These are phyloP conservation scores for Barnettozyma wickerhamii DNA, from an alignment of 805 yeast species.

Conservation along the genomic window DNA sequence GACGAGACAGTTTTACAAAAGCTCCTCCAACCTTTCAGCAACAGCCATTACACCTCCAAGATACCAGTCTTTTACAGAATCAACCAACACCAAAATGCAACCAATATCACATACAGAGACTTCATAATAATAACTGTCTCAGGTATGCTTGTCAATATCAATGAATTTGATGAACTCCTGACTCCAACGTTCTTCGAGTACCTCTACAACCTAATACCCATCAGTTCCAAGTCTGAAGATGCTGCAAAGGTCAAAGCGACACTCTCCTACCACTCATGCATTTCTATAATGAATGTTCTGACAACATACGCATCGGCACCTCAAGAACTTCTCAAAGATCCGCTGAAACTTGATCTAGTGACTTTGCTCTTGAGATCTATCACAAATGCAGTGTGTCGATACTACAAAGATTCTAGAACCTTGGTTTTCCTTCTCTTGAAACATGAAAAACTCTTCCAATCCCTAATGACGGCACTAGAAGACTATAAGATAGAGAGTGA, in stretches of 20 bases:
- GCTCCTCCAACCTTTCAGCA: conserved; percentile 42
- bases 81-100: conserved; percentile 32
- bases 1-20: conserved; percentile 34
- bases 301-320: conserved; percentile 26
- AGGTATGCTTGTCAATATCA: conserved; percentile 31
- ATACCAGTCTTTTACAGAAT: conserved; percentile 52
- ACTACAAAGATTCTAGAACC: conserved; percentile 49
- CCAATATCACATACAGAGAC: conserved; percentile 53
- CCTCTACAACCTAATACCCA: conserved; percentile 56
- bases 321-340: conserved; percentile 23
- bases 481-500: conserved; percentile 9
- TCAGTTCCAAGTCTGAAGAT: conserved; percentile 28
- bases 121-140: conserved; percentile 53
- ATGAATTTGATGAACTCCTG: conserved; percentile 30
- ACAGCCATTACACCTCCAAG: conserved; percentile 36
- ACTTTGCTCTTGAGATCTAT: conserved; percentile 57
- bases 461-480: conserved; percentile 10
- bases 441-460: conserved; percentile 28
- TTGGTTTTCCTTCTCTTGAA: conserved; percentile 45
- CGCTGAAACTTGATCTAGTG: conserved; percentile 48
- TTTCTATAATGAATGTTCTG: conserved; percentile 38
- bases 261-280: conserved; percentile 48
- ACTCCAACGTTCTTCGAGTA: conserved; percentile 53
- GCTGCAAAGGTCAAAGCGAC: conserved; percentile 31
- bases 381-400: conserved; percentile 46